Evolutionary conservation across 2,329 filamentous ascomycete species (phyloP).

Genomic region (Lecanoromycetidae sp.): DNA sequence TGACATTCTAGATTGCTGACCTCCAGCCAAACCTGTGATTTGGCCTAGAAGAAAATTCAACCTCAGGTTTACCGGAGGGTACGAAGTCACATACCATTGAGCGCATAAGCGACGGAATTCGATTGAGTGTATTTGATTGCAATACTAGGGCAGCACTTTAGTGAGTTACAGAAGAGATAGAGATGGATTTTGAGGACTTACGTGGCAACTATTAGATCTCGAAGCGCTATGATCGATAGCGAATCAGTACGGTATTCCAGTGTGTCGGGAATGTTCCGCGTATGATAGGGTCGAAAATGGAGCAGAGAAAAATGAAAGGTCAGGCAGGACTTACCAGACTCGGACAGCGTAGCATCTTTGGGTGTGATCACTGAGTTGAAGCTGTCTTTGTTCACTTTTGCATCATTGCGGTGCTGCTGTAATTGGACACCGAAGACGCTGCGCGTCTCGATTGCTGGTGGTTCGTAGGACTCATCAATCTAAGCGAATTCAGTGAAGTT

Average conservation of each 20-base stretch:
- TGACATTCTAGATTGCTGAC: slow-evolving; percentile 96
- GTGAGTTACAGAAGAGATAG: too few species aligned
- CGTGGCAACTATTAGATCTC: slow-evolving; percentile 90
- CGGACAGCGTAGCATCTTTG: slow-evolving; percentile 65
- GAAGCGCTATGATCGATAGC: slow-evolving; percentile 30
- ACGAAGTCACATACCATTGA: slow-evolving; percentile 49
- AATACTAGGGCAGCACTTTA: too few species aligned
- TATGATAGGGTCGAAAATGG: too few species aligned
- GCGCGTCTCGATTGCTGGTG: slow-evolving; percentile 61
- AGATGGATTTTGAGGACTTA: too few species aligned
- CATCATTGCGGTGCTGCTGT: slow-evolving; percentile 84
- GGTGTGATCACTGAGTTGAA: slow-evolving; percentile 80
- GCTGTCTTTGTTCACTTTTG: slow-evolving; percentile 64
- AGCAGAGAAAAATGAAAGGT: too few species aligned
- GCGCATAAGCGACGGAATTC: slow-evolving; percentile 95
- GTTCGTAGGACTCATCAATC: slow-evolving; percentile 80
- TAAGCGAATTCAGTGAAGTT: background rate
- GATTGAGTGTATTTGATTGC: slow-evolving; percentile 98
- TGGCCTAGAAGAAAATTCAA: slow-evolving; percentile 90
- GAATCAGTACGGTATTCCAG: background rate
- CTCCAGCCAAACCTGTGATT: slow-evolving; percentile 86
- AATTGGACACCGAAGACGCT: slow-evolving; percentile 85
- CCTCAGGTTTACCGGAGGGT: too few species aligned
- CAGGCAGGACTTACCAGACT: slow-evolving; percentile 54
- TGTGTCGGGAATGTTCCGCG: too few species aligned